Base-by-base conservation (phyloP, 495 filamentous ascomycete species). In the Pyronema domesticum region DNA sequence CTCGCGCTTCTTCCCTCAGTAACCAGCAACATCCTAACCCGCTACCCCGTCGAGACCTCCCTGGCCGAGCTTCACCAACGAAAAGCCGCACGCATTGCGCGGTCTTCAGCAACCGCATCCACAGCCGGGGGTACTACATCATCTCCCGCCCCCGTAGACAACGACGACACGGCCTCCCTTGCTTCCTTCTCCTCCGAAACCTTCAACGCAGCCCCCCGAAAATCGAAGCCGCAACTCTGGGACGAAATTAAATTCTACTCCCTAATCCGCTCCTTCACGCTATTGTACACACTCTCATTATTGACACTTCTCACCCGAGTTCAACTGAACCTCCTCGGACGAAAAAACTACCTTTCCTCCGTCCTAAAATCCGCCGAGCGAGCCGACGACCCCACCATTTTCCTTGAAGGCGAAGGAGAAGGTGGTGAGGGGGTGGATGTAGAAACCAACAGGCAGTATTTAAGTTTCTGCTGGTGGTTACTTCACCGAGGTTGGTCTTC, bases 381-480 rank as follows among this genome's bases (percentile, higher is more conserved):
- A 19, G 42, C 13, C n/a, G 62, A 66, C 45, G 72, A 72, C 13
- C 77, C 80, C 13, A 80, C 76, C 0, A 98, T 96, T 65, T 19
- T 39, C 2, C 43, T 54, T 4, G 52, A 54, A 35, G 10, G 13
- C 7, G 83, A 71, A 57, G 74, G 95, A 9, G 87, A 95, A 69
- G 88, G 95, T 67, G 77, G 86, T 61, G 87, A 77, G 9, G 86
- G 87, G 5, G 84, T 81, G 61, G 91, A 96, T 67, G 91, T 91
- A 58, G 87, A 94, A 60, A 91, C 88, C 37, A 96, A 98, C 68
- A 74, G 86, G 55, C 81, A 82, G 58, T 99, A 95, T 65, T 76
- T 99, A 37, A 87, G 86, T 50, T 94, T 96, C 68, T 89, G 84
- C 64, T 99, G 93, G 93, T 96, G 91, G 91, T 71, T 99, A 18